Evolutionary conservation across 2,329 filamentous ascomycete species (phyloP).

Genomic region (Fusarium sp.): DNA sequence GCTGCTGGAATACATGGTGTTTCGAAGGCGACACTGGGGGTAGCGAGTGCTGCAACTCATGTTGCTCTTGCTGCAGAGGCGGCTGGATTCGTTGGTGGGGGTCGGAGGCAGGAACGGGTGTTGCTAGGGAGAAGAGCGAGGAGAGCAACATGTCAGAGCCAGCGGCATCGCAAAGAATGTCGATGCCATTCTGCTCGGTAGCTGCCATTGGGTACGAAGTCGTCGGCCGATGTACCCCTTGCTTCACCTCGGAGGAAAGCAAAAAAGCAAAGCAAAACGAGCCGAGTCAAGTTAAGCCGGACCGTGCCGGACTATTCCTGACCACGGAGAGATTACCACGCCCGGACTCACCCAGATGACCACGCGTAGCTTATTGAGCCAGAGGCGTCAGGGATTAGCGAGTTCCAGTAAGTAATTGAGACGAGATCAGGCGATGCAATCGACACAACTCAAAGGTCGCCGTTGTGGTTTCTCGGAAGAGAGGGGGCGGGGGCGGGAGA

Average conservation of each 20-base stretch:
- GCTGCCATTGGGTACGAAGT: constrained; percentile 34
- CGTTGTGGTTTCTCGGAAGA: constrained; percentile 33
- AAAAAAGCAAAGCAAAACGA: not conserved
- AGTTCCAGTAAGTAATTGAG: not conserved
- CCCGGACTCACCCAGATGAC: not conserved
- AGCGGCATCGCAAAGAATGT: constrained; percentile 46
- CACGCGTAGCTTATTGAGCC: constrained; percentile 11
- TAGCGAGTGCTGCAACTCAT: constrained; percentile 30
- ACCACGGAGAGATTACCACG: not conserved
- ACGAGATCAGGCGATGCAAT: constrained; percentile 19
- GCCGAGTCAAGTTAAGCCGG: constrained; percentile 12
- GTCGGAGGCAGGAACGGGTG: constrained; percentile 34
- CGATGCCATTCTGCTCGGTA: constrained; percentile 45
- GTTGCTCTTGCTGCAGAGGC: constrained; percentile 34
- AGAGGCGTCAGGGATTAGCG: constrained; percentile 7
- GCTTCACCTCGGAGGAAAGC: constrained; percentile 14
- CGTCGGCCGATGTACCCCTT: not conserved
- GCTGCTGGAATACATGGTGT: constrained; percentile 33
- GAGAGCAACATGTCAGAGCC: constrained; percentile 46
- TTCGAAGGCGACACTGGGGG: constrained; percentile 31
- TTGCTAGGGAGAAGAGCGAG: constrained; percentile 43
- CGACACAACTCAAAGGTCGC: constrained; percentile 26
- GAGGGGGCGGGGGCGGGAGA: constrained; percentile 34
- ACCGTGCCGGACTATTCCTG: constrained; percentile 21
- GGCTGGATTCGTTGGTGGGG: constrained; percentile 30